Conservation (phyloP, 75 land plant species). For the Sequoia sempervirens region DNA sequence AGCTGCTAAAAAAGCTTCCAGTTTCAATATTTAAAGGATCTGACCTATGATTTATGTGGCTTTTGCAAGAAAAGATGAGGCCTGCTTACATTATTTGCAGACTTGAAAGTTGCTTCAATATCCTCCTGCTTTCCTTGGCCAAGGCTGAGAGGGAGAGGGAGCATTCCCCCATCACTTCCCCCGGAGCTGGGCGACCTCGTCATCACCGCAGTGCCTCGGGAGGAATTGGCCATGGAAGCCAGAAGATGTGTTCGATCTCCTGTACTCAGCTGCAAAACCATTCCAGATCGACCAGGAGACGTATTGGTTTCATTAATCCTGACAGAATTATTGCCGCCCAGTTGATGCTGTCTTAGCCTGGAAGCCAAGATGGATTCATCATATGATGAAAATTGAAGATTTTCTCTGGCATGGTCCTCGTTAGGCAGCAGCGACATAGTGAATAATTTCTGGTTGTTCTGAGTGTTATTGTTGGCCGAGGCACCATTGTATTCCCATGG, state of each 20-base stretch:
- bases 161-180: constrained; percentile 10
- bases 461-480: not conserved
- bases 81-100: constrained; percentile 10
- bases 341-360: constrained; percentile 42
- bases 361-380: constrained; percentile 22
- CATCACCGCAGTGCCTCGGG: not conserved
- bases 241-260: constrained; percentile 1
- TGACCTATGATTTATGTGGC: not conserved
- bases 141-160: constrained; percentile 12
- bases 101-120: constrained; percentile 10
- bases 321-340: constrained; percentile 14
- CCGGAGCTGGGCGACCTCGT: constrained; percentile 2
- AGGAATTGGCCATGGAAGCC: constrained; percentile 9
- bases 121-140: constrained; percentile 4
- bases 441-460: constrained; percentile 9
- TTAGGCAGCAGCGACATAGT: constrained; percentile 13
- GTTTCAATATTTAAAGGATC: not conserved
- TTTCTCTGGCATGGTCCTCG: not conserved
- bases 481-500: constrained; percentile 10
- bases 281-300: constrained; percentile 9
- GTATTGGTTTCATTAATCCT: constrained; percentile 1
- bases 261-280: constrained; percentile 11
- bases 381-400: constrained; percentile 8
- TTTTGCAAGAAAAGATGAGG: not conserved
- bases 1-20: not conserved